Percentiles rank a stretch among this genome's conserved stretches.
These are phyloP conservation scores for Dactylis glomerata DNA, from an alignment of 176 grass and related monocot genomes.

Conservation along the genomic window DNA sequence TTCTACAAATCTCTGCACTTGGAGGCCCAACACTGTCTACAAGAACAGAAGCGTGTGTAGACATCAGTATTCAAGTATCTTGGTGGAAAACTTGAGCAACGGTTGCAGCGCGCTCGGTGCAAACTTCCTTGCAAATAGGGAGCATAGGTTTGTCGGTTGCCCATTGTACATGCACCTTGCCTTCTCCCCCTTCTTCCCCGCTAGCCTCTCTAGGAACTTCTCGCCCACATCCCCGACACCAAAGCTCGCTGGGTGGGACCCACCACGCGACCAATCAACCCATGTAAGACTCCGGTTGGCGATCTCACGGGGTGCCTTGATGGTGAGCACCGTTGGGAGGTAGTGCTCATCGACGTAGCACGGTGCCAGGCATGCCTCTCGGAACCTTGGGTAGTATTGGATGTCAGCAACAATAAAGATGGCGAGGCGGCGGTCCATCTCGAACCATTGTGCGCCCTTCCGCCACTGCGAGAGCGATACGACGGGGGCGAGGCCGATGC, in stretches of 20 bases:
- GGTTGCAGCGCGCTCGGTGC: slow-evolving; percentile 37
- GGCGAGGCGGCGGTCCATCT: slow-evolving; percentile 38
- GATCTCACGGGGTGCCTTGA: slow-evolving; percentile 10
- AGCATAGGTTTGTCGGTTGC: slow-evolving; percentile 39
- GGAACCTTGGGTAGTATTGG: slow-evolving; percentile 59
- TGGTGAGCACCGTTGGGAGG: slow-evolving; percentile 53
- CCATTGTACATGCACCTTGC: slow-evolving; percentile 48
- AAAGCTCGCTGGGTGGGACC: slow-evolving; percentile 69
- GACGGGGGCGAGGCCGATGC: slow-evolving; percentile 27
- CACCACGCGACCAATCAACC: slow-evolving; percentile 76
- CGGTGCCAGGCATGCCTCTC: slow-evolving; percentile 25
- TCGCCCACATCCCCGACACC: slow-evolving; percentile 32
- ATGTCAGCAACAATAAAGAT: slow-evolving; percentile 36
- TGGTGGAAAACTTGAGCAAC: slow-evolving; percentile 36
- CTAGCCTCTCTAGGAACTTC: slow-evolving; percentile 17
- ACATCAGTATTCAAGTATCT: slow-evolving; percentile 20
- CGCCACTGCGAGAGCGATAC: slow-evolving; percentile 36
- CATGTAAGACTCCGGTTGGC: slow-evolving; percentile 49
- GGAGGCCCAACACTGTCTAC: too few species aligned
- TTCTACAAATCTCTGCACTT: too few species aligned
- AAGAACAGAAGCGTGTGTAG: too few species aligned
- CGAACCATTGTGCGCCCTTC: slow-evolving; percentile 85
- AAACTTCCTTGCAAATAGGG: slow-evolving; percentile 67
- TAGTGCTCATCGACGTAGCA: slow-evolving; percentile 84
- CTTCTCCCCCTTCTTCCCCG: background rate